phyloP scores from a whole-genome alignment of 2,329 filamentous ascomycete genomes.

The Escovopsis sp. region DNA sequence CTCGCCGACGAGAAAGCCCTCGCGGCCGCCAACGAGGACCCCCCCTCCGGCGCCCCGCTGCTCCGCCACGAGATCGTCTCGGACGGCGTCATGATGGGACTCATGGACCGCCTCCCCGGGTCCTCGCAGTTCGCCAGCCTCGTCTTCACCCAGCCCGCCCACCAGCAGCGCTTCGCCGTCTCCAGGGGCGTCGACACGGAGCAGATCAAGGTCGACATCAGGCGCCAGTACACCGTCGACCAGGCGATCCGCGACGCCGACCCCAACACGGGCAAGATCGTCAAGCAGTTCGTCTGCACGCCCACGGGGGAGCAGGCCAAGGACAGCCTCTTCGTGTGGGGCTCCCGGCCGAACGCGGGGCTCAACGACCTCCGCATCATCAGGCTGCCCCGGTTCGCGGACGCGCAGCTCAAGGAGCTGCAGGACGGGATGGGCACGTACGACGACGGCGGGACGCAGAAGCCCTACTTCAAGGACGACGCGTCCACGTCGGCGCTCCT shows the following conservation, averaged over 20 bases:
- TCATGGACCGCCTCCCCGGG: slow-evolving; percentile 16
- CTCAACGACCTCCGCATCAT: slow-evolving; percentile 3
- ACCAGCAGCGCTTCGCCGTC: slow-evolving; percentile 22
- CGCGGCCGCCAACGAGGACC: not conserved
- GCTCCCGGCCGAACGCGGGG: not conserved
- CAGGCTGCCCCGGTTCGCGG: slow-evolving; percentile 1
- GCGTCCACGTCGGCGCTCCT: slow-evolving; percentile 4
- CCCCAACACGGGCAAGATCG: not conserved
- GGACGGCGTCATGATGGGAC: slow-evolving; percentile 17
- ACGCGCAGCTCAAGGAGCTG: not conserved
- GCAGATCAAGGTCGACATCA: slow-evolving; percentile 7
- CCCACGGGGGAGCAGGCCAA: not conserved
- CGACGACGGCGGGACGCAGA: not conserved
- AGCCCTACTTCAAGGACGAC: slow-evolving; percentile 2
- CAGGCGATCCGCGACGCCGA: not conserved
- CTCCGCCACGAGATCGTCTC: slow-evolving; percentile 19
- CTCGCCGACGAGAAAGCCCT: not conserved
- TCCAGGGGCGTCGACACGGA: slow-evolving; percentile 7
- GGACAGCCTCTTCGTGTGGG: not conserved
- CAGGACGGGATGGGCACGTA: not conserved
- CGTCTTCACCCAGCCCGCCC: slow-evolving; percentile 20
- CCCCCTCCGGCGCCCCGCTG: slow-evolving; percentile 8
- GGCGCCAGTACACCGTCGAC: slow-evolving; percentile 12
- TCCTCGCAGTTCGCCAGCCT: slow-evolving; percentile 14
- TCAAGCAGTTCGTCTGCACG: not conserved